Evolutionary conservation across 2,329 filamentous ascomycete genomes (phyloP).

Genomic region (Colletotrichum ledebouriae): DNA sequence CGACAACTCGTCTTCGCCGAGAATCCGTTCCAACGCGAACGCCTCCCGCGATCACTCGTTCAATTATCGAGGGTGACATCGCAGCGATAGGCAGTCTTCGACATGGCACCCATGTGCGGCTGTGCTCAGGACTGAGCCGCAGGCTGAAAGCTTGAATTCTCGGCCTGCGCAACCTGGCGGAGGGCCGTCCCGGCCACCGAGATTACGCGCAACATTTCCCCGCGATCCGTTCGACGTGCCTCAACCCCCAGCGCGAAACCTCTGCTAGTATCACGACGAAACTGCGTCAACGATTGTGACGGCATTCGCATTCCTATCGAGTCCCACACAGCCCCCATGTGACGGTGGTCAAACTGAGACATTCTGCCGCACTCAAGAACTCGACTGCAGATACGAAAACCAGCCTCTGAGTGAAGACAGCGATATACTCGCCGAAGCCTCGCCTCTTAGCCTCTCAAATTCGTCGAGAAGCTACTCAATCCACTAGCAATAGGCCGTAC

Average conservation of each 20-base stretch:
- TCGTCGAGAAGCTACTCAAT: not conserved
- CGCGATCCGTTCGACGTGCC: not conserved
- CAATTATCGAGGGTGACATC: too few relatives aligned
- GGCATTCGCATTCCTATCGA: not conserved
- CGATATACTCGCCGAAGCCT: not conserved
- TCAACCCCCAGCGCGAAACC: too few relatives aligned
- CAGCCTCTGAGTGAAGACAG: not conserved
- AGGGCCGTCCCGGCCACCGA: constrained; percentile 25
- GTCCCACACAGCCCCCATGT: not conserved
- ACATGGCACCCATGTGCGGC: constrained; percentile 5
- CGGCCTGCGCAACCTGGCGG: not conserved
- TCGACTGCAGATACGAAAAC: not conserved
- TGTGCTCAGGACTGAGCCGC: constrained; percentile 8
- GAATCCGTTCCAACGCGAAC: not conserved
- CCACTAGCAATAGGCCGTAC: too few relatives aligned
- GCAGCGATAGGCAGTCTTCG: not conserved
- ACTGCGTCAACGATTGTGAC: not conserved
- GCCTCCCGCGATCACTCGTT: not conserved
- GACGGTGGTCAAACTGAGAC: constrained; percentile 16
- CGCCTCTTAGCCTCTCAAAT: not conserved
- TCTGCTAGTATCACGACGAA: not conserved
- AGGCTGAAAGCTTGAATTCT: not conserved
- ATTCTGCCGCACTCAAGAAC: constrained; percentile 22
- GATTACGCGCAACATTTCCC: constrained; percentile 13
- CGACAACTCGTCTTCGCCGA: not conserved